Percentiles rank a stretch among this genome's conserved stretches.
These are phyloP conservation scores for Candida michaelii DNA, from an alignment of 805 yeast species.

Conservation along the genomic window DNA sequence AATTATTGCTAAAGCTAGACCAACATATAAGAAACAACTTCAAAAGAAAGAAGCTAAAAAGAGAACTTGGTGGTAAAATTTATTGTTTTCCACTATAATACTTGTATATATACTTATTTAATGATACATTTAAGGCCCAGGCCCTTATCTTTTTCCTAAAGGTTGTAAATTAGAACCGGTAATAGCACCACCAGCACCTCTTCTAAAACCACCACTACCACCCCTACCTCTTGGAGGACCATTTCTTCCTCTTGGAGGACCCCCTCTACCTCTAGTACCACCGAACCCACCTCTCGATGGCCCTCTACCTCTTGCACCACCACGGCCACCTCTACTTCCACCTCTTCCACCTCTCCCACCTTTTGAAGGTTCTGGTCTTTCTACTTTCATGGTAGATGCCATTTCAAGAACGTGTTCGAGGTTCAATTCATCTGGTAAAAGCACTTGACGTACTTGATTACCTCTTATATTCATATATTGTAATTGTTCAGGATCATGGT, in stretches of 20 bases:
- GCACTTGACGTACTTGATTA: conserved; percentile 77
- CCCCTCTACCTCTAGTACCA: conserved; percentile 15
- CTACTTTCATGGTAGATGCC: conserved; percentile 23
- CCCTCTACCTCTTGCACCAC: conserved; percentile 3
- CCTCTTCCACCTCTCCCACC: conserved; percentile 1
- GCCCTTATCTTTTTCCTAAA: conserved; percentile 20
- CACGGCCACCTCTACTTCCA: conserved; percentile 31
- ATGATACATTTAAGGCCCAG: conserved; percentile 8
- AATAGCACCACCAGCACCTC: conserved; percentile 12
- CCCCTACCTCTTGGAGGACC: conserved; percentile 17
- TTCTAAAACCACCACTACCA: conserved; percentile 18
- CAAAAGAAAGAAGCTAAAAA: conserved; percentile 33
- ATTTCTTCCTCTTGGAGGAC: conserved; percentile 9
- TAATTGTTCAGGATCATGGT: conserved; percentile 65
- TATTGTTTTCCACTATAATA: background rate
- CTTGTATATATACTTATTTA: conserved; percentile 3
- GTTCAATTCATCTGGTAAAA: conserved; percentile 84
- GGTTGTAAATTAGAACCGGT: conserved; percentile 8
- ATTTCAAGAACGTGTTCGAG: conserved; percentile 63
- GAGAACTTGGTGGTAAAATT: conserved; percentile 39
- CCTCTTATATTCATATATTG: conserved; percentile 88
- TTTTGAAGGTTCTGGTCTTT: background rate
- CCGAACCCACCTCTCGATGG: background rate
- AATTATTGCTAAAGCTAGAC: conserved; percentile 61
- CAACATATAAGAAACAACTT: conserved; percentile 40